A percentile compares a stretch with the other conserved stretches of the same genome.
Conservation (phyloP, 106 monocot genomes). For the Allium fistulosum region DNA sequence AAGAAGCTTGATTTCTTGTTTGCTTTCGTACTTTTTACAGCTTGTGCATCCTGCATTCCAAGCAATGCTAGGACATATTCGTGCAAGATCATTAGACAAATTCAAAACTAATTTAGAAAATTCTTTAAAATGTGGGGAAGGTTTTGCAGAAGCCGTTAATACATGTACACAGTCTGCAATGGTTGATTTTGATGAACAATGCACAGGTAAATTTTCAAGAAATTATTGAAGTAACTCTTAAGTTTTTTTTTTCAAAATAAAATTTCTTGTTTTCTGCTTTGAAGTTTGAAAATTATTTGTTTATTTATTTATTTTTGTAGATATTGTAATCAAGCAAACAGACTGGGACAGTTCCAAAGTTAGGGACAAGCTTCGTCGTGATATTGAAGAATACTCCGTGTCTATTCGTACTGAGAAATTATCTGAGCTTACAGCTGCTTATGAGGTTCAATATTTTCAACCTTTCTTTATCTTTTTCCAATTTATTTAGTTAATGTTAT, state of each 20-base stretch:
- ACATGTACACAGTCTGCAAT: conserved; percentile 20
- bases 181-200: conserved; percentile 47
- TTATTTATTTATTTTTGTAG: conserved; percentile 10
- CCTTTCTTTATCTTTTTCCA: neutral
- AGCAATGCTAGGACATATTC: conserved; percentile 43
- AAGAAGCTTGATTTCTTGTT: neutral
- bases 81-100: conserved; percentile 28
- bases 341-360: conserved; percentile 42
- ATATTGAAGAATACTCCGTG: conserved; percentile 38
- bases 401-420: conserved; percentile 29
- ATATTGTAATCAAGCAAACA: conserved; percentile 35
- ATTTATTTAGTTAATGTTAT: neutral
- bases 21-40: conserved; percentile 21
- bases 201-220: conserved; percentile 25
- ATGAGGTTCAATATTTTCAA: conserved; percentile 27
- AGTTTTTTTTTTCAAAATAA: neutral
- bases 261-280: neutral
- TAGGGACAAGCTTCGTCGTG: conserved; percentile 38
- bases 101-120: conserved; percentile 38
- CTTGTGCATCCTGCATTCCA: conserved; percentile 55
- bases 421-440: conserved; percentile 28
- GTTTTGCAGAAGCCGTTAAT: conserved; percentile 49
- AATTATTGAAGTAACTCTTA: neutral
- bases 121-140: conserved; percentile 28
- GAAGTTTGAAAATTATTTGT: neutral